Conservation (phyloP, 1,139 yeast species). For the Chernovozyma aurita region DNA sequence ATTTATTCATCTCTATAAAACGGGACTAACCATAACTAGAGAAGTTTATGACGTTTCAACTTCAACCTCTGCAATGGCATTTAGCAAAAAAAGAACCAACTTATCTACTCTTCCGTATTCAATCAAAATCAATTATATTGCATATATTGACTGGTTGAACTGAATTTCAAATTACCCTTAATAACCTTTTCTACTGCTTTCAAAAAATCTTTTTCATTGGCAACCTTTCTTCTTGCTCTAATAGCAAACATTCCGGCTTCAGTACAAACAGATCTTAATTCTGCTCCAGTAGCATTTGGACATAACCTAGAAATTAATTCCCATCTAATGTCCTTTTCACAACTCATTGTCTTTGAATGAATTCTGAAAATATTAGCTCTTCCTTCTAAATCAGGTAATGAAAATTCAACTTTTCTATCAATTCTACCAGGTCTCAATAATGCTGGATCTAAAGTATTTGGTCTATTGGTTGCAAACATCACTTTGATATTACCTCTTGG, state of each 20-base stretch:
- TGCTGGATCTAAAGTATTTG: conserved; percentile 95
- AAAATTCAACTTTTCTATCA: conserved; percentile 96
- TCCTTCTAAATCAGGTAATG: conserved; percentile 94
- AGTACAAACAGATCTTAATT: conserved; percentile 90
- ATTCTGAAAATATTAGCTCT: conserved; percentile 95
- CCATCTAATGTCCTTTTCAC: conserved; percentile 97
- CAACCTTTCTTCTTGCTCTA: conserved; percentile 96
- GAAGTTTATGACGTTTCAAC: no score
- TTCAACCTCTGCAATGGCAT: no score
- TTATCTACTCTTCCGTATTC: no score
- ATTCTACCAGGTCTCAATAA: conserved; percentile 99
- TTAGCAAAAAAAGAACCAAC: no score
- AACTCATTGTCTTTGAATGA: conserved; percentile 96
- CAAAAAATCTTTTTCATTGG: conserved; percentile 93
- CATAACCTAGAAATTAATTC: conserved; percentile 94
- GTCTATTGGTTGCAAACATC: conserved; percentile 98
- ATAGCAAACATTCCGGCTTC: conserved; percentile 99
- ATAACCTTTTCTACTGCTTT: conserved; percentile 98
- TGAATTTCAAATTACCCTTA: conserved; percentile 96
- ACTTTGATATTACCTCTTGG: conserved; percentile 98
- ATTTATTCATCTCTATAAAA: no score
- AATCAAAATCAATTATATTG: conserved; percentile 84
- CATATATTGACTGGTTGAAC: conserved; percentile 96
- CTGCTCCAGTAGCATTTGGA: conserved; percentile 99
- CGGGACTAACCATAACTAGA: no score